Base-by-base conservation (phyloP, 495 filamentous ascomycete genomes). In the Penicillium waksmanii region DNA sequence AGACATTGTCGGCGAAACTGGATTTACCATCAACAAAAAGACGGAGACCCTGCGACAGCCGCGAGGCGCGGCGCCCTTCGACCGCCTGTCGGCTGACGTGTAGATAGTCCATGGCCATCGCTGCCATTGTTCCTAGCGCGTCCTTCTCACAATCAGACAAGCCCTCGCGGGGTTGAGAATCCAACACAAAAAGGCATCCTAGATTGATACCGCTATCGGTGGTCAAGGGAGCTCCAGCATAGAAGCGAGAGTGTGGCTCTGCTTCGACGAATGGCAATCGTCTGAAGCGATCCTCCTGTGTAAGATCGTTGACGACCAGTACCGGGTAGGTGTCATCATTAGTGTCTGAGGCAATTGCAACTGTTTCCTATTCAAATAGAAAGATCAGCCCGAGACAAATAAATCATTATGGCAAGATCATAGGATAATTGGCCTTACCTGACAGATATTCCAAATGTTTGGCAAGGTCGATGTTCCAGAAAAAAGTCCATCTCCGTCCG, bases 71-170 rank as follows among this genome's bases (percentile, higher is more conserved):
- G 17, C 72, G 64, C n/a, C 79, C 74, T 53, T 83, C 79, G 43
- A 80, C 71, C 1, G 77, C 76, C 25, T 79, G 77, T 44, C 78
- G 65, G 13, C 64, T 71, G 21, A 76, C 76, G 57, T 87, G 82
- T 57, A 89, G 68, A 56, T 88, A 81, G n/a, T 76, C 74, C 73
- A 87, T 85, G 42, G 87, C 71, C 1, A 79, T 80, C 27, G 70
- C 57, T 0, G 84, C 82, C 52, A 87, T 79, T 23, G 61, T 60
- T 7, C 70, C 70, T 9, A 76, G 58, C 10, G 57, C 64, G 15
- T 60, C 51, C 47, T 63, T 67, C 13, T 73, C 68, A 21, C 54
- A 33, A 2, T 59, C 43, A 13, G 42, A 66, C 12, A 77, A 44
- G 1, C 12, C 3, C 0, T 63, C 56, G 18, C 69, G 57, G 2